phyloP scores from a whole-genome alignment of 2,329 filamentous ascomycete species.

The Paecilomyces niveus region DNA sequence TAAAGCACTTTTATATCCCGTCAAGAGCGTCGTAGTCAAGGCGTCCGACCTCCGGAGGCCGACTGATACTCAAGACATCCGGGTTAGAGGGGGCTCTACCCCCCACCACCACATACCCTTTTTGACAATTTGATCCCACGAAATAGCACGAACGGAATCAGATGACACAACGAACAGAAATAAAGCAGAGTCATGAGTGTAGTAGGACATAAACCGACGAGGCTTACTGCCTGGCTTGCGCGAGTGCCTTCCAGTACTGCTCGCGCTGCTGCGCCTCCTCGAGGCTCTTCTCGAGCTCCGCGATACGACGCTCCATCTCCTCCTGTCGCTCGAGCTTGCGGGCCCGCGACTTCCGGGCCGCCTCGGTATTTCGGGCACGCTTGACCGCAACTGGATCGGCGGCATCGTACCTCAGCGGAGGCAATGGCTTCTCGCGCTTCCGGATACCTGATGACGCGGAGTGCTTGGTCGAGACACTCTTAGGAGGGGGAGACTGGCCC shows the following conservation, averaged over 20 bases:
- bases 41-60: constrained; percentile 6
- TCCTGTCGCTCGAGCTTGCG: constrained; percentile 74
- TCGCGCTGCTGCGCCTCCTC: constrained; percentile 27
- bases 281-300: constrained; percentile 51
- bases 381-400: constrained; percentile 74
- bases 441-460: constrained; percentile 67
- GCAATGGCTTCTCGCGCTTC: constrained; percentile 72
- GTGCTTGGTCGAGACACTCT: constrained; percentile 48
- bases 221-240: constrained; percentile 14
- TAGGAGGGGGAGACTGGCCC: constrained; percentile 29
- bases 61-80: constrained; percentile 19
- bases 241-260: constrained; percentile 31
- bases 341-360: constrained; percentile 85
- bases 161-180: constrained; percentile 2
- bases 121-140: constrained; percentile 8
- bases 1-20: constrained; percentile 23
- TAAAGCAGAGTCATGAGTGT: not conserved
- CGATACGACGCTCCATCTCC: constrained; percentile 66
- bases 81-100: constrained; percentile 23
- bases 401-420: constrained; percentile 70
- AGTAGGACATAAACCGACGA: constrained; percentile 4
- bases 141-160: constrained; percentile 8
- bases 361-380: constrained; percentile 87
- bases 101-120: constrained; percentile 23
- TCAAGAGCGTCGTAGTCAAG: constrained; percentile 13